Evolutionary conservation across 352 stramenopile genomes (phyloP), one percentile per base, ranked within the genome.

Genomic region (Pythium folliculosum): DNA sequence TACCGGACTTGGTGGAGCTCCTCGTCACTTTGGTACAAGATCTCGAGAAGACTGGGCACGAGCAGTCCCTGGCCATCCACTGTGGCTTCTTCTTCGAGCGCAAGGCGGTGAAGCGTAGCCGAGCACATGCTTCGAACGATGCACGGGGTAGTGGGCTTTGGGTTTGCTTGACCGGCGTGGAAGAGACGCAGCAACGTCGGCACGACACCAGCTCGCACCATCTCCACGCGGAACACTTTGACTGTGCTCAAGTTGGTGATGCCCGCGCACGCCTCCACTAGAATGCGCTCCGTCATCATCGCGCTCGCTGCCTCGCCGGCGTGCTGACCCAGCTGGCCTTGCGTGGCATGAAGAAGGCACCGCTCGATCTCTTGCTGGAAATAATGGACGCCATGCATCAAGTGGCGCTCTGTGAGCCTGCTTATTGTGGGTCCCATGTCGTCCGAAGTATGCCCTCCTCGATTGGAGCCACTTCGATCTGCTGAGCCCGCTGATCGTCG

Each of bases 191-290:
- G 49, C 2, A 91, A 59, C 22, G 81, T 90, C 3, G 69, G 51
- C 27, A 92, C 79, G 51, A 92, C 65, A 0, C 78, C 80, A 5
- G 80, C 45, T 1, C 68, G 72, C 30, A 91, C 78, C 81, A 92
- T 89, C 1, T 76, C 73, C 9, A 72, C 49, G 7, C 86, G 84
- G 19, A 92, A 88, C 0, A 56, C 58, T 50, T 82, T 80, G 12
- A 90, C 67, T 0, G 83, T 91, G 59, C 83, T 91, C 55, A 94
- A 43, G 57, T 94, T 94, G 5, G 84, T 75, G n/a, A 92, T 77
- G 0, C 76, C 82, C 0, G 79, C 73, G 27, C 79, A 86, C 5
- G 80, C 80, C 70, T 92, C 84, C 4, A 78, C 49, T 25, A 91
- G 60, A 25, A 91, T 77, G 0, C 82, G 79, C 4, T 80, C 69